Evolutionary conservation across 2,329 filamentous ascomycete species (phyloP), one percentile per base, ranked within the genome.

Genomic region (Akanthomyces muscarius): DNA sequence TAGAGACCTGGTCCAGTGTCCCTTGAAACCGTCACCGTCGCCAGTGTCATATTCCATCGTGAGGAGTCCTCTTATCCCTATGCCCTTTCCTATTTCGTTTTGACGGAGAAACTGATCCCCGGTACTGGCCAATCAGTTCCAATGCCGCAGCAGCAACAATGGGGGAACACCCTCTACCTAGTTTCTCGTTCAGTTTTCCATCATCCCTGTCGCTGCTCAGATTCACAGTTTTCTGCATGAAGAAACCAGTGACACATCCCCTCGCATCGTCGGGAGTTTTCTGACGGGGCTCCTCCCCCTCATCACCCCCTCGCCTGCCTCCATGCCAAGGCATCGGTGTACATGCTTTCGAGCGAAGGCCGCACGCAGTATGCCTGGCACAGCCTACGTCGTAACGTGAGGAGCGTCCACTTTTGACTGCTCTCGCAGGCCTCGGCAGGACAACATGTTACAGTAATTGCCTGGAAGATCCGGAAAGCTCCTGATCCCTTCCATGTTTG

Each of bases 11-110:
- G 50, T 2, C 30, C 56, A 23, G 16, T 5, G 33, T 57, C 61
- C 61, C 61, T 62, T 62, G 61, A 62, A 62, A 62, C 61, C 23
- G 33, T 28, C 45, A 16, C 10, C 23, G 61, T 62, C 51, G 53
- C 52, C 52, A 53, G 33, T 60, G 18, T 33, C 57, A 3, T 28
- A 30, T 13, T 50, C 11, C 38, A 44, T 53, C 58, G 50, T 61
- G 58, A 53, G 50, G 58, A 61, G 48, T 8, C 28, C 44, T n/a
- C n/a, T 36, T 51, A 21, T 42, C 30, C 55, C 21, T 21, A n/a
- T 21, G 2, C 3, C 4, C 14, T 61, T 23, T 23, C 38, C 25
- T 36, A 25, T 30, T 25, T 11, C 41, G 50, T 53, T 61, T 54
- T 18, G 28, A 47, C n/a, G 41, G 28, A 36, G 13, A 53, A 52